Conservation (phyloP, 73 alveolate genomes). For the Paramecium sonneborni region DNA sequence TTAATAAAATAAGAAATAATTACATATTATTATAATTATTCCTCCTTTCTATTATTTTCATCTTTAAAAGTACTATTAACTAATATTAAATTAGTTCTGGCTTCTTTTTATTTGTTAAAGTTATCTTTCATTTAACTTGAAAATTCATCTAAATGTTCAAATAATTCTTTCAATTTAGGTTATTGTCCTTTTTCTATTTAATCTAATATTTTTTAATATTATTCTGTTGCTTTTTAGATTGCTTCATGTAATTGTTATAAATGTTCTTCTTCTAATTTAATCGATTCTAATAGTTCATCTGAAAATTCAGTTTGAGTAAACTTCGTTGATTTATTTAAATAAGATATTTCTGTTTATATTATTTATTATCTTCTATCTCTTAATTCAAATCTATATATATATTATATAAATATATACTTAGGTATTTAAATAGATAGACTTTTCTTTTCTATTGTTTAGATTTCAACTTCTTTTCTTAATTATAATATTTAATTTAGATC, state of each 20-base stretch:
- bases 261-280: not conserved
- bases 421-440: not conserved
- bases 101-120: not conserved
- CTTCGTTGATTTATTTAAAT: not conserved
- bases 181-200: not conserved
- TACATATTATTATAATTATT: not conserved
- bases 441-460: not conserved
- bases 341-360: not conserved
- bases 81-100: not conserved
- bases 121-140: not conserved
- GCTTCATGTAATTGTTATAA: not conserved
- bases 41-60: not conserved
- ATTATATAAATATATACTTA: not conserved
- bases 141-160: not conserved
- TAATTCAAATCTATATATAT: not conserved
- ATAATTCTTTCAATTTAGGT: not conserved
- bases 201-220: not conserved
- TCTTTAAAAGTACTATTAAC: not conserved
- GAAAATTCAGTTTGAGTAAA: not conserved
- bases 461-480: not conserved
- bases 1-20: not conserved
- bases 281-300: not conserved
- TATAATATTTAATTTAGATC: not conserved
- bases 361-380: not conserved
- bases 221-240: not conserved